Percentiles rank a stretch among this genome's conserved stretches.
phyloP scores from a whole-genome alignment of 202 grass and related monocot genomes.

The Saccharum hybrid region DNA sequence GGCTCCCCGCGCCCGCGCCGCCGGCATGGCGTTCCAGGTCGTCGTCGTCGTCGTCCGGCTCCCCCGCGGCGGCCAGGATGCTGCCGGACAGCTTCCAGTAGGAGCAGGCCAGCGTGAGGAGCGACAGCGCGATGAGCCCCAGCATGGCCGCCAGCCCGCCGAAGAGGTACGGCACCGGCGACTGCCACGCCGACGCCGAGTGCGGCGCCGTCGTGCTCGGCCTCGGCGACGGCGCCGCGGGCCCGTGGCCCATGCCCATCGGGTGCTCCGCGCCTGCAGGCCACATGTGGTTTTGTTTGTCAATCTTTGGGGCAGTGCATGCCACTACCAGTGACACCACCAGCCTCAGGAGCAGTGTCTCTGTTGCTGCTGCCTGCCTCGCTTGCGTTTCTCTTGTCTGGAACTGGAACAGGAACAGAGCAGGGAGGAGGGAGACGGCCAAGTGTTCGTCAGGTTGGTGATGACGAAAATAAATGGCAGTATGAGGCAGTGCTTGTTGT shows the following conservation, averaged over 20 bases:
- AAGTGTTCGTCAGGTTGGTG: background rate
- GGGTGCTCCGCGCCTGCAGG: conserved; percentile 46
- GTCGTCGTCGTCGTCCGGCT: background rate
- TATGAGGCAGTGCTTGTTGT: background rate
- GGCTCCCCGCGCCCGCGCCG: background rate
- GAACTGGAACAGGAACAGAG: background rate
- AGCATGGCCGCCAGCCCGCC: conserved; percentile 82
- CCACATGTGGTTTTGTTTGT: conserved; percentile 53
- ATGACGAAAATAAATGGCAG: background rate
- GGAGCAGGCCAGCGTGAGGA: conserved; percentile 75
- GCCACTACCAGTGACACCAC: conserved; percentile 6
- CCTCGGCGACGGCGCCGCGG: conserved; percentile 7
- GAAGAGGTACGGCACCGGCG: conserved; percentile 89
- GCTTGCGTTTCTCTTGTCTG: background rate
- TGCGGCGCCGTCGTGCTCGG: conserved; percentile 35
- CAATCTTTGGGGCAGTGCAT: background rate
- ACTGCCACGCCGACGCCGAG: conserved; percentile 55
- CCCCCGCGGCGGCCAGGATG: conserved; percentile 37
- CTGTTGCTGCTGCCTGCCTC: conserved; percentile 10
- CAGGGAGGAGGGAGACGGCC: background rate
- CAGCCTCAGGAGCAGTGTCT: background rate
- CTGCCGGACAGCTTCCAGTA: conserved; percentile 72
- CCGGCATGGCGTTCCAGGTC: background rate
- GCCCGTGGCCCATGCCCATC: conserved; percentile 34
- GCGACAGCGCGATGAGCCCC: conserved; percentile 80